Evolutionary conservation across 768 basidiomycete genomes (phyloP).

Genomic region (Boletellus sp.): DNA sequence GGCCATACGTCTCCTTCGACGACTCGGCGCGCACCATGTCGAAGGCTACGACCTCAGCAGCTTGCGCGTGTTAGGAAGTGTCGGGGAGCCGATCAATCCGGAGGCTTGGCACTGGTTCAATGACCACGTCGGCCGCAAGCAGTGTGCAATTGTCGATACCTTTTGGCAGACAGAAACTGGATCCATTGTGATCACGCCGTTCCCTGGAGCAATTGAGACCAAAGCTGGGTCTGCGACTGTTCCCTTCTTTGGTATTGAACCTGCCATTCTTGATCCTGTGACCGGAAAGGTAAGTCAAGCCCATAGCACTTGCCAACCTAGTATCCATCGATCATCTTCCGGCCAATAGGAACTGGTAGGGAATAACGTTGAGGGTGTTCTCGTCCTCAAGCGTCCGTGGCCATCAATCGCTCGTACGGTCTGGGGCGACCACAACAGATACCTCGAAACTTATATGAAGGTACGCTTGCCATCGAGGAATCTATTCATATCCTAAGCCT

Average conservation of each 20-base stretch:
- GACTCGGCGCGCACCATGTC: slow-evolving; percentile 84
- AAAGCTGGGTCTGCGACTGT: slow-evolving; percentile 97
- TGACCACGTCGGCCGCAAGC: slow-evolving; percentile 81
- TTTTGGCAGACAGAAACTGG: slow-evolving; percentile 99
- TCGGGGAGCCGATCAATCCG: slow-evolving; percentile 98
- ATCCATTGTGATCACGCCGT: slow-evolving; percentile 89
- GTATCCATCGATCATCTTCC: background rate
- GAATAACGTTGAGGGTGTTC: slow-evolving; percentile 85
- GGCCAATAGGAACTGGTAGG: slow-evolving; percentile 59
- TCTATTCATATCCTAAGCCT: slow-evolving; percentile 41
- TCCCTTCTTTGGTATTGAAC: slow-evolving; percentile 94
- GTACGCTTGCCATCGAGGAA: slow-evolving; percentile 16
- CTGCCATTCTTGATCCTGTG: slow-evolving; percentile 83
- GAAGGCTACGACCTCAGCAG: slow-evolving; percentile 75
- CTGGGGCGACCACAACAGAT: slow-evolving; percentile 87
- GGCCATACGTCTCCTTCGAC: slow-evolving; percentile 88
- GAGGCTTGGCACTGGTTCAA: slow-evolving; percentile 99
- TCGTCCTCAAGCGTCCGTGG: slow-evolving; percentile 86
- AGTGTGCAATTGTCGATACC: slow-evolving; percentile 94
- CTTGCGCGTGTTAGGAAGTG: slow-evolving; percentile 84
- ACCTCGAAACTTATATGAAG: slow-evolving; percentile 74
- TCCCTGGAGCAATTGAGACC: slow-evolving; percentile 93
- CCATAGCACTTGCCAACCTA: background rate
- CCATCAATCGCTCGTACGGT: slow-evolving; percentile 93
- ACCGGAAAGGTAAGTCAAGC: slow-evolving; percentile 52